A percentile compares a stretch with the other conserved stretches of the same genome.
Conservation (phyloP, 495 filamentous ascomycete genomes). For the Acidomyces sp. region DNA sequence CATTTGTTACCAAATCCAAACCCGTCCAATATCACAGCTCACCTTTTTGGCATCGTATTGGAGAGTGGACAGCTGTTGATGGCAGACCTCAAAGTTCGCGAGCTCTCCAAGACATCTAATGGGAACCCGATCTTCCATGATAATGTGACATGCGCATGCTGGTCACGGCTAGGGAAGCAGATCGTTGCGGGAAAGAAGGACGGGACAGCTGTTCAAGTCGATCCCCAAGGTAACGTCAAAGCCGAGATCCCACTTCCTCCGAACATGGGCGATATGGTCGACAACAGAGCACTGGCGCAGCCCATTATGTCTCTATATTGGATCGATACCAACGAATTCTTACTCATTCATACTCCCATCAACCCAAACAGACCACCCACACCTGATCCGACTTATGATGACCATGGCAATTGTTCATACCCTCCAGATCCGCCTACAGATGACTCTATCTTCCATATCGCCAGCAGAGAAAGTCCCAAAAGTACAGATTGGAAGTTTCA, state of each 20-base stretch:
- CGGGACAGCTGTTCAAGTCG: conserved; percentile 72
- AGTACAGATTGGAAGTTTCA: conserved; percentile 49
- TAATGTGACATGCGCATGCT: conserved; percentile 72
- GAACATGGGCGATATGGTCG: conserved; percentile 28
- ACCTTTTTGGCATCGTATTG: conserved; percentile 67
- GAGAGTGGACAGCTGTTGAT: conserved; percentile 67
- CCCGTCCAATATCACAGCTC: conserved; percentile 37
- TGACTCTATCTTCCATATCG: conserved; percentile 57
- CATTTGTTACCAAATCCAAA: conserved; percentile 71
- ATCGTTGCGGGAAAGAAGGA: conserved; percentile 76
- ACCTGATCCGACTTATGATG: neutral
- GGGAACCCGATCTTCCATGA: conserved; percentile 51
- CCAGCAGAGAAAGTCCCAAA: conserved; percentile 44
- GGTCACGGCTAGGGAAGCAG: conserved; percentile 89
- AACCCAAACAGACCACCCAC: conserved; percentile 14
- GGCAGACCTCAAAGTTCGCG: conserved; percentile 60
- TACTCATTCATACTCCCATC: conserved; percentile 58
- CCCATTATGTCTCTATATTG: conserved; percentile 49
- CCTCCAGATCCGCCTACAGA: conserved; percentile 33
- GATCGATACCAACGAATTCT: conserved; percentile 79
- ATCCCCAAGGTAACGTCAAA: conserved; percentile 60
- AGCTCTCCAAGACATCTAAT: conserved; percentile 44
- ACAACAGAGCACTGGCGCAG: neutral
- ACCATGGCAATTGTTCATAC: conserved; percentile 24
- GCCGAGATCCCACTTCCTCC: conserved; percentile 68